These are phyloP conservation scores for Metarhizium album DNA, from an alignment of 2,329 filamentous ascomycete genomes.

Conservation along the genomic window DNA sequence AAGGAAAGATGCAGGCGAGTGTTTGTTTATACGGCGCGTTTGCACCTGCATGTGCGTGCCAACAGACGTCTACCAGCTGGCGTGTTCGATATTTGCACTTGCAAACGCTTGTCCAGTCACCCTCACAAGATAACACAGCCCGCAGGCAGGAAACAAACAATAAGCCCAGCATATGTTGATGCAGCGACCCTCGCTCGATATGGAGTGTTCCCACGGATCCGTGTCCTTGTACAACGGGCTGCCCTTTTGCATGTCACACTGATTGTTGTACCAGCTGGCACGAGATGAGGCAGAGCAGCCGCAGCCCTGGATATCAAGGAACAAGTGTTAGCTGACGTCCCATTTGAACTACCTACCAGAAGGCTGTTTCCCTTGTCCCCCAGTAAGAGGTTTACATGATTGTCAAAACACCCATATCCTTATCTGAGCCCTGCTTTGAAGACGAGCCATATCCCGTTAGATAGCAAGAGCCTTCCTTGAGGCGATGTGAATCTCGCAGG, in stretches of 20 bases:
- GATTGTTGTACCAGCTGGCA: neutral
- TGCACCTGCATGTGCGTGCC: neutral
- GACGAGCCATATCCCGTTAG: neutral
- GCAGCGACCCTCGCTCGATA: too few species aligned
- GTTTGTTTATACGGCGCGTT: neutral
- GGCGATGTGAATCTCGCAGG: neutral
- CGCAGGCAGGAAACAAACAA: too few species aligned
- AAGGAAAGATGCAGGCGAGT: slow-evolving; percentile 4
- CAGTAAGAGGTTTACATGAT: neutral
- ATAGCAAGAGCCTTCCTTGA: neutral
- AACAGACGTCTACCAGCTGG: neutral
- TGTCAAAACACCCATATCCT: neutral
- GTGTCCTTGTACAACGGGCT: neutral
- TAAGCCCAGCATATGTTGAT: too few species aligned
- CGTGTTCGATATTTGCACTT: neutral
- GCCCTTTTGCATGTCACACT: neutral
- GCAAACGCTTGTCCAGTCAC: too few species aligned
- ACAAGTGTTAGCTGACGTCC: neutral
- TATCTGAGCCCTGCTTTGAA: neutral
- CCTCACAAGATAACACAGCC: too few species aligned
- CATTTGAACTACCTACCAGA: neutral
- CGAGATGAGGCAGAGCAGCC: neutral
- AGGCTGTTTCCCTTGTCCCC: neutral
- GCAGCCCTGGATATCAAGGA: neutral
- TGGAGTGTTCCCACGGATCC: too few species aligned